phyloP scores from a whole-genome alignment of 192 early-diverging fungal species.

The Coemansia umbellata region DNA sequence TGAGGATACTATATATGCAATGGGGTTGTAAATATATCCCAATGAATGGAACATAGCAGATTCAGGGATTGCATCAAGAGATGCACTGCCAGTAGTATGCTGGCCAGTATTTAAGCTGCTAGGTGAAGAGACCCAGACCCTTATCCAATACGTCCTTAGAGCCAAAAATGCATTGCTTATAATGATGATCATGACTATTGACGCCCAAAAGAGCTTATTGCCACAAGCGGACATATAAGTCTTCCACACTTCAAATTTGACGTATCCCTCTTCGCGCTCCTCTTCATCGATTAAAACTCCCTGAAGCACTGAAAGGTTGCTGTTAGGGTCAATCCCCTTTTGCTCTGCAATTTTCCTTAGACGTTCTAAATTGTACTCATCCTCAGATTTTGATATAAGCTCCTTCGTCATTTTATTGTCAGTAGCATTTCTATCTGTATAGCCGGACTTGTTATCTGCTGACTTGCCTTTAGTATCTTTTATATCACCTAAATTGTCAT shows the following conservation, averaged over 20 bases:
- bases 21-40: too few species aligned
- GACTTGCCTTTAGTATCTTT: slow-evolving; percentile 33
- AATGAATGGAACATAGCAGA: too few species aligned
- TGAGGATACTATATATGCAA: too few species aligned
- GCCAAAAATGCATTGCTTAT: slow-evolving; percentile 39
- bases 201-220: slow-evolving; percentile 55
- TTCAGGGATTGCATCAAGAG: slow-evolving; percentile 13
- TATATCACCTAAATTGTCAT: too few species aligned
- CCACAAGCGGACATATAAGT: slow-evolving; percentile 68
- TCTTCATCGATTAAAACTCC: slow-evolving; percentile 78
- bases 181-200: slow-evolving; percentile 46
- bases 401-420: too few species aligned
- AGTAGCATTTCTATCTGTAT: neutral
- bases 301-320: slow-evolving; percentile 11
- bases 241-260: slow-evolving; percentile 68
- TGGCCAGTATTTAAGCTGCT: too few species aligned
- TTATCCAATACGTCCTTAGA: slow-evolving; percentile 63
- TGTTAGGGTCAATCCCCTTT: slow-evolving; percentile 34
- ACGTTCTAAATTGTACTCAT: slow-evolving; percentile 21
- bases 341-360: slow-evolving; percentile 27
- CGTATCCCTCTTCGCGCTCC: slow-evolving; percentile 70
- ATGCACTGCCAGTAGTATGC: too few species aligned
- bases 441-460: too few species aligned
- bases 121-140: slow-evolving; percentile 54
- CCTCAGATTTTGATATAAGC: slow-evolving; percentile 22